These are phyloP conservation scores for Fragaria ananassa DNA, from an alignment of 306 rosid species.

Conservation along the genomic window DNA sequence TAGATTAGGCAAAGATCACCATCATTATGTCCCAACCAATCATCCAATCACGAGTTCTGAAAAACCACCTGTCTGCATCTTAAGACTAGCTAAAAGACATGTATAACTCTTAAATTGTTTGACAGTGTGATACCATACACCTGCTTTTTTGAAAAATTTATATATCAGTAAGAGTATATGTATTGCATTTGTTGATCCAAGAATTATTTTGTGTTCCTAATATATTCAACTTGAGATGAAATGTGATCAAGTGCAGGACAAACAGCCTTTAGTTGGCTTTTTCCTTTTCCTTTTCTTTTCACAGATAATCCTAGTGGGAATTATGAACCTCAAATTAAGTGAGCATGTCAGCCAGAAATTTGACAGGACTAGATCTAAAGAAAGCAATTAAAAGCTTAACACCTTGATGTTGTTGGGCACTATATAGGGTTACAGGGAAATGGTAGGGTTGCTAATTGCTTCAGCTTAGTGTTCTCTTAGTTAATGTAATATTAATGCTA, in stretches of 20 bases:
- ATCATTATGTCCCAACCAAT: constrained; percentile 34
- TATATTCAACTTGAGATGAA: background rate
- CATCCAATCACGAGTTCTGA: constrained; percentile 27
- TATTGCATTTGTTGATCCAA: constrained; percentile 14
- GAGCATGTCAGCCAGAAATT: constrained; percentile 32
- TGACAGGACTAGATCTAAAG: constrained; percentile 26
- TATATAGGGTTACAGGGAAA: constrained; percentile 6
- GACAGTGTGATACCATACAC: background rate
- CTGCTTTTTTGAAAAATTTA: background rate
- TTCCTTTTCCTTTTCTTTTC: constrained; percentile 15
- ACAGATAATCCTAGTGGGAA: constrained; percentile 31
- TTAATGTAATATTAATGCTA: background rate
- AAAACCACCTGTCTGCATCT: constrained; percentile 37
- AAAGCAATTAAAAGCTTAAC: constrained; percentile 15
- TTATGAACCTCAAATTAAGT: constrained; percentile 31
- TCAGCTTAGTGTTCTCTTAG: background rate
- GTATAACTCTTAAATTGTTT: background rate
- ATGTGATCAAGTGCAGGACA: constrained; percentile 26
- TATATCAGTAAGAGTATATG: background rate
- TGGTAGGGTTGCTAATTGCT: background rate
- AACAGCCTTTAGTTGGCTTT: constrained; percentile 40
- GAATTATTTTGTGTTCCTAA: background rate
- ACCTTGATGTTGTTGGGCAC: constrained; percentile 34
- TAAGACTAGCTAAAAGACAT: constrained; percentile 29
- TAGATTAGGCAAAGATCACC: constrained; percentile 19